phyloP scores from a whole-genome alignment of 805 yeast species.

The Suhomyces sp. region DNA sequence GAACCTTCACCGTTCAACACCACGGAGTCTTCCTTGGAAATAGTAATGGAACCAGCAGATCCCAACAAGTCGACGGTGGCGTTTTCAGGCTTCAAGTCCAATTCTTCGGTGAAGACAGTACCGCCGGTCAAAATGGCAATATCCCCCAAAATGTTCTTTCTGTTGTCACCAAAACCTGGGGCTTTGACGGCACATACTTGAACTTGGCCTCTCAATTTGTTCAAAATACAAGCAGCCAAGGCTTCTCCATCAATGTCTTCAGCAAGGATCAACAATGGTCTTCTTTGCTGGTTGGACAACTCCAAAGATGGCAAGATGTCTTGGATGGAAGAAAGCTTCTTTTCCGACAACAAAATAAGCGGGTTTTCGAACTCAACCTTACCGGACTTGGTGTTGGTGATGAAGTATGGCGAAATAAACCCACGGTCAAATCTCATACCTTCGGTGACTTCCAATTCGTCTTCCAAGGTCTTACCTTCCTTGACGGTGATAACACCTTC shows the following conservation, averaged over 20 bases:
- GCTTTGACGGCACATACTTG: conserved; percentile 97
- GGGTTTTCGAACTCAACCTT: conserved; percentile 97
- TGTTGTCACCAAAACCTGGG: conserved; percentile 99
- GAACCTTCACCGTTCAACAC: conserved; percentile 89
- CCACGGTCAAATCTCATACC: conserved; percentile 99
- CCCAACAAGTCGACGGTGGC: conserved; percentile 90
- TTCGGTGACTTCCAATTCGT: conserved; percentile 92
- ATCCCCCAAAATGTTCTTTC: conserved; percentile 94
- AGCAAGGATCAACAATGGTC: conserved; percentile 89
- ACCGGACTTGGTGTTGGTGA: conserved; percentile 87
- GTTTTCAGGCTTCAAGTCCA: conserved; percentile 92
- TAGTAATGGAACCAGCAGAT: conserved; percentile 83
- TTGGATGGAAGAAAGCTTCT: conserved; percentile 86
- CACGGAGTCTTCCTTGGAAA: conserved; percentile 95
- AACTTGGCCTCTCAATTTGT: conserved; percentile 97
- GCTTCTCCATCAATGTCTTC: conserved; percentile 99
- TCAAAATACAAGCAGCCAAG: conserved; percentile 93
- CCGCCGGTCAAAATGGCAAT: conserved; percentile 94
- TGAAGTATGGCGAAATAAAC: conserved; percentile 93
- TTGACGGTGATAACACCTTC: conserved; percentile 98
- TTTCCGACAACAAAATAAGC: conserved; percentile 80
- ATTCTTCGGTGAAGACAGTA: conserved; percentile 86
- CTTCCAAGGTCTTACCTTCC: conserved; percentile 96
- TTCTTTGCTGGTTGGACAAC: conserved; percentile 86
- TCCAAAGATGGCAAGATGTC: conserved; percentile 92